Evolutionary conservation across 305 asterid species (phyloP).

Genomic region (Solanum hybrid): DNA sequence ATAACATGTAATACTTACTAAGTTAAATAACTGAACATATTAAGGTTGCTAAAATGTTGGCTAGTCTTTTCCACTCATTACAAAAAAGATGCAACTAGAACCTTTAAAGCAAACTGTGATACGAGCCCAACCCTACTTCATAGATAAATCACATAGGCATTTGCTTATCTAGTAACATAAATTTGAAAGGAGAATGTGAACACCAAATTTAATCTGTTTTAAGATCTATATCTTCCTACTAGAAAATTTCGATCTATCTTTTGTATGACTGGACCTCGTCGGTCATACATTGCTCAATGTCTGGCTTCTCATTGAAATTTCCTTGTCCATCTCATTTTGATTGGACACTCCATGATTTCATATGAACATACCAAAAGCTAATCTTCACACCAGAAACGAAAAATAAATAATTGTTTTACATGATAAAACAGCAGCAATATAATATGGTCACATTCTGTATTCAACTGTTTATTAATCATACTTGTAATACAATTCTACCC

Average conservation of each 20-base stretch:
- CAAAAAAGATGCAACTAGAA: neutral
- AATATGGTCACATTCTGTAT: neutral
- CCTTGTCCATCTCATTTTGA: neutral
- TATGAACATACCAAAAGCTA: neutral
- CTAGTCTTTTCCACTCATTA: neutral
- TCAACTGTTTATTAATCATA: neutral
- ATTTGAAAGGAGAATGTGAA: neutral
- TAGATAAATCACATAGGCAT: neutral
- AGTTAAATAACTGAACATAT: neutral
- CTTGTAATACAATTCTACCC: neutral
- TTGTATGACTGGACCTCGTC: neutral
- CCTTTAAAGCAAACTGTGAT: neutral
- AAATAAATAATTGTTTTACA: neutral
- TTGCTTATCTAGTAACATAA: neutral
- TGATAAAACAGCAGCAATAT: neutral
- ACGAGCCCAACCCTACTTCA: neutral
- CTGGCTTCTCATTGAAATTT: neutral
- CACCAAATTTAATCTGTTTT: neutral
- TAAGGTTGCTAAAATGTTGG: neutral
- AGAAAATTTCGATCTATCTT: neutral
- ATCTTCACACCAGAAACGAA: neutral
- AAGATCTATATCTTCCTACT: neutral
- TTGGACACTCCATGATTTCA: neutral
- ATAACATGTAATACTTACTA: neutral
- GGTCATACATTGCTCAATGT: neutral